Conservation (phyloP, 345 rosid species). For the Reutealis trisperma region DNA sequence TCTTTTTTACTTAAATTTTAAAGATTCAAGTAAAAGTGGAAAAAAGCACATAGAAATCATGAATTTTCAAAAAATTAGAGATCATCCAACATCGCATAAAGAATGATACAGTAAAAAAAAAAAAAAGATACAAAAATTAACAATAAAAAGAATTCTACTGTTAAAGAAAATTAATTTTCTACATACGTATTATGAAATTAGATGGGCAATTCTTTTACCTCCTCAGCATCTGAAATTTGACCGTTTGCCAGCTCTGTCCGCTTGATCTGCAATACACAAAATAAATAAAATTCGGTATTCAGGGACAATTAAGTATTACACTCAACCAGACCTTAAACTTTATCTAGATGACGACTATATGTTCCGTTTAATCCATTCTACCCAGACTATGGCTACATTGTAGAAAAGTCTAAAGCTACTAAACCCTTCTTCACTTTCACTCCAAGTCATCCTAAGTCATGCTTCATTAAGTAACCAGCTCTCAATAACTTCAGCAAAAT, state of each 20-base stretch:
- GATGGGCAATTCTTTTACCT: slow-evolving; percentile 38
- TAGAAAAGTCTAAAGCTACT: not conserved
- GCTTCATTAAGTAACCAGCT: not conserved
- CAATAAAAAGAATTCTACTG: not conserved
- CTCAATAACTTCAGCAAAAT: not conserved
- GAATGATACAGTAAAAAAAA: not conserved
- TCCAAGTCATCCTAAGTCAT: not conserved
- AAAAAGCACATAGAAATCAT: not conserved
- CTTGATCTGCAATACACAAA: slow-evolving; percentile 48
- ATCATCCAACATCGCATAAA: too few relatives aligned
- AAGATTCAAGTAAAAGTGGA: not conserved
- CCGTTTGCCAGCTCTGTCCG: slow-evolving; percentile 40
- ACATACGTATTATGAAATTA: not conserved
- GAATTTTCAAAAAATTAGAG: not conserved
- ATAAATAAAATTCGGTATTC: slow-evolving; percentile 3
- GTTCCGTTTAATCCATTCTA: too few relatives aligned
- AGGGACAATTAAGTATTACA: not conserved
- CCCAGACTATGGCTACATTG: not conserved
- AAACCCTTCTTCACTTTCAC: not conserved
- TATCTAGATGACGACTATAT: not conserved
- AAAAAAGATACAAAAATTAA: not conserved
- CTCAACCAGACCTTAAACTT: not conserved
- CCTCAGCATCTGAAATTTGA: slow-evolving; percentile 50
- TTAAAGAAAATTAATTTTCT: not conserved
- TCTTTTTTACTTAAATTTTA: not conserved